Evolutionary conservation across 2,329 filamentous ascomycete genomes (phyloP), one percentile per base, ranked within the genome.

Genomic region (Colletotrichum tropicale): DNA sequence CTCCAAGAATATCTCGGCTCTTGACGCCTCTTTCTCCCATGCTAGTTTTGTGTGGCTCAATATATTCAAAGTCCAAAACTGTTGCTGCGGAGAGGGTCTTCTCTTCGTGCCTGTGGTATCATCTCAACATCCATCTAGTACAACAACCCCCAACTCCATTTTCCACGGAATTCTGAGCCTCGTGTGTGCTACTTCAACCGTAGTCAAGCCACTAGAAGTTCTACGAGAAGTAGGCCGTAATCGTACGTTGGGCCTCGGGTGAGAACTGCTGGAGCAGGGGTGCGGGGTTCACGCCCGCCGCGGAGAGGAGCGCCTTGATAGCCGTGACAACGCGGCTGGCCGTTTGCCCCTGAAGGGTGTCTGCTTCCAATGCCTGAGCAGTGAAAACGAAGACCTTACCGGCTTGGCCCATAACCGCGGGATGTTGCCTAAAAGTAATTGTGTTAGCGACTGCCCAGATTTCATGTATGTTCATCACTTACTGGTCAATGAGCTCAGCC

Each of bases 401-500:
- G 8, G 95, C 93, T 82, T 97, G 94, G 77, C 89, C 88, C 80
- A 95, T 89, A 62, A 98, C 94, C 16, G 92, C 93, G 1, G 95
- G 94, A 81, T 98, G 95, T 92, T 94, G 94, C 84, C 97, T 98
- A 79, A 32, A 52, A 15, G 81, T 86, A 77, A 85, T 82, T 64
- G 30, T n/a, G 13, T 61, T 13, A 36, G 56, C 43, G 13, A 38
- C 9, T 28, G 34, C 5, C 18, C n/a, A 16, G 8, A 26, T 6
- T 56, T 30, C 10, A 10, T 30, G 10, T 12, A 8, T 34, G 43
- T 38, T 18, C 32, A 32, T 43, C 74, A 93, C 96, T 91, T 92
- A 98, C 97, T 98, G 94, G 79, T 98, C 94, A 83, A 98, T 98
- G 77, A 99, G 86, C 83, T 98, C 94, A 15, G 95, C 93, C 74